Evolutionary conservation across 305 asterid genomes (phyloP).

Genomic region (Ruellia speciosa): DNA sequence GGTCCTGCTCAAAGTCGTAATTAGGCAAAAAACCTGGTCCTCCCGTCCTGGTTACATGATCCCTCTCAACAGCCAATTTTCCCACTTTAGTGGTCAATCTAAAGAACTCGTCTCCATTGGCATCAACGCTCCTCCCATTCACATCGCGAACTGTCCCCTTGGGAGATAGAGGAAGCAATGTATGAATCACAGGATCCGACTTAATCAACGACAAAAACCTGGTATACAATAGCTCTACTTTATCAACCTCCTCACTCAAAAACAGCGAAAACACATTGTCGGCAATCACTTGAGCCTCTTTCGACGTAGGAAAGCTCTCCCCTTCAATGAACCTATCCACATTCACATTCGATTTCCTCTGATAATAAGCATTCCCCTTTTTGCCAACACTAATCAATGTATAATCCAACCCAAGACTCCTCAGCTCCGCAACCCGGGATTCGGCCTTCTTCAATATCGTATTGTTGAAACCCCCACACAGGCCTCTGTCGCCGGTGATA

Average conservation of each 20-base stretch:
- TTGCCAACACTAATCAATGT: constrained; percentile 57
- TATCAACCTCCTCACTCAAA: constrained; percentile 64
- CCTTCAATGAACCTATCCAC: constrained; percentile 49
- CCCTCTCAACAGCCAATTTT: constrained; percentile 58
- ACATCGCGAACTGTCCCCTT: constrained; percentile 41
- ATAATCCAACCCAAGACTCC: constrained; percentile 37
- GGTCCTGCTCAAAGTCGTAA: constrained; percentile 72
- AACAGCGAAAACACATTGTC: constrained; percentile 65
- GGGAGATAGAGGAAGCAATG: constrained; percentile 48
- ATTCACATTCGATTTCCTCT: constrained; percentile 23
- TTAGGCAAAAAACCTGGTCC: constrained; percentile 22
- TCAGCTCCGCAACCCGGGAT: constrained; percentile 43
- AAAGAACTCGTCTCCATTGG: constrained; percentile 48
- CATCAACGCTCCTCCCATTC: constrained; percentile 47
- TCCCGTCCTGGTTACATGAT: constrained; percentile 17
- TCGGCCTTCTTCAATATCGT: constrained; percentile 47
- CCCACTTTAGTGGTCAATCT: constrained; percentile 60
- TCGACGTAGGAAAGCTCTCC: constrained; percentile 51
- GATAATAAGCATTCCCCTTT: constrained; percentile 56
- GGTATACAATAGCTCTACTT: constrained; percentile 66
- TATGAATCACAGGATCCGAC: constrained; percentile 50
- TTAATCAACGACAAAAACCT: constrained; percentile 64
- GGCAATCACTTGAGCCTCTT: constrained; percentile 78
- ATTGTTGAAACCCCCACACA: constrained; percentile 71
- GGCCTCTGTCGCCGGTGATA: constrained; percentile 63